Base-by-base conservation (phyloP, 2,329 filamentous ascomycete genomes). In the Teratosphaeria epicoccoides region DNA sequence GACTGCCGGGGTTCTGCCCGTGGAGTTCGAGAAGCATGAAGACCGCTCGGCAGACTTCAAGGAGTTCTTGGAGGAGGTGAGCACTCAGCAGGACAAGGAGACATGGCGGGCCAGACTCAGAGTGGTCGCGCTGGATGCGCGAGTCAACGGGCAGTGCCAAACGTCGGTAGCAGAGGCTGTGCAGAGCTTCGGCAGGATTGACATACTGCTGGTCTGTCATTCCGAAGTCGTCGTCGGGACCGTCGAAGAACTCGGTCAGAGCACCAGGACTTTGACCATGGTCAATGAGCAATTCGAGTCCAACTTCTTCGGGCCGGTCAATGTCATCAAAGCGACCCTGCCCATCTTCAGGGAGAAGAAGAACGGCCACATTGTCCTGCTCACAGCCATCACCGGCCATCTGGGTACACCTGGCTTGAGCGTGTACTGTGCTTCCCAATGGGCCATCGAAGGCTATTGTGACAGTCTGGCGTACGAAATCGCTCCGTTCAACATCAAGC, bases 381-480 rank as follows among this genome's bases (percentile, higher is more conserved):
- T 97, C 47, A 93, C 88, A 6, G 91, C 88, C 56, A 89, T 94
- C 54, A 90, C 88, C 33, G 90, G 88, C 2, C 91, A 96, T 69
- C 84, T 97, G 54, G 91, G 90, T 29, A 96, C 90, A 0, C 93
- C 93, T 0, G 89, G 90, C 2, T 80, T 97, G 72, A 81, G 88
- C 51, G 87, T 94, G 75, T 93, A 95, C 68, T 93, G 89, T 58
- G 88, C 91, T 17, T 87, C 89, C 12, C 90, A 89, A 33, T 96
- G 91, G 89, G 93, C 89, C 1, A 79, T 96, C 29, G 93, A 97
- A 71, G 93, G 91, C 17, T 96, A 93, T 68, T 96, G 90, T 71
- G 91, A 97, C 71, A 82, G 88, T 54, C 77, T 98, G 23, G 90
- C 91, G 1, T 98, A 96, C 70, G 93, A 98, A 70, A 86, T 98